phyloP scores from a whole-genome alignment of 2,329 filamentous ascomycete genomes.

The Ophiostoma fasciatum region DNA sequence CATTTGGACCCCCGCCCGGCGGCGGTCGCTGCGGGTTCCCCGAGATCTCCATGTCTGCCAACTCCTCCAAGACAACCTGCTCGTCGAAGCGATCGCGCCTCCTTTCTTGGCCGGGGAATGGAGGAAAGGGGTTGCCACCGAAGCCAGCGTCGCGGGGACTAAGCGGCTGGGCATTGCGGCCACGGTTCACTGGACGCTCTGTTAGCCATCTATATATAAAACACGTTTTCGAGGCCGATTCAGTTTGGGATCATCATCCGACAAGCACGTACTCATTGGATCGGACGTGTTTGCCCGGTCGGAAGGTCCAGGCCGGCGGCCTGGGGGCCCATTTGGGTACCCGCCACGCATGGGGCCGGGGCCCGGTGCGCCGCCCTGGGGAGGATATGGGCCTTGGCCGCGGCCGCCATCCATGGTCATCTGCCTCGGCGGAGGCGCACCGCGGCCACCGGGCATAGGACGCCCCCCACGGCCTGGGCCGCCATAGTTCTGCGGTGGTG shows the following conservation, averaged over 20 bases:
- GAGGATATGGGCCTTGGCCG: constrained; percentile 23
- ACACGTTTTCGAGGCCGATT: too few species aligned
- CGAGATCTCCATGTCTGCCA: constrained; percentile 26
- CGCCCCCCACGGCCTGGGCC: constrained; percentile 26
- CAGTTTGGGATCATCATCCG: constrained; percentile 4
- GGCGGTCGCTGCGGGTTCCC: constrained; percentile 14
- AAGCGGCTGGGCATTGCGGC: constrained; percentile 16
- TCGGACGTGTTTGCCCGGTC: constrained; percentile 25
- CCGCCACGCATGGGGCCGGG: constrained; percentile 21
- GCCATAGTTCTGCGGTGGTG: constrained; percentile 33
- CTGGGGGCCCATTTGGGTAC: constrained; percentile 19
- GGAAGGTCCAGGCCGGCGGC: constrained; percentile 21
- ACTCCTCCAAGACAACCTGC: constrained; percentile 24
- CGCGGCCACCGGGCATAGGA: constrained; percentile 28
- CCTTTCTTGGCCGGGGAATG: constrained; percentile 26
- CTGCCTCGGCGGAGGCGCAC: constrained; percentile 28
- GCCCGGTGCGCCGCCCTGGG: constrained; percentile 18
- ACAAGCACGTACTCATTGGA: constrained; percentile 25
- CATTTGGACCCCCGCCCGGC: constrained; percentile 5
- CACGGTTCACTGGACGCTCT: constrained; percentile 12
- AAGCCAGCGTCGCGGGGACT: constrained; percentile 20
- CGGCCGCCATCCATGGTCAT: constrained; percentile 21
- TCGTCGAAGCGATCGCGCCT: constrained; percentile 27
- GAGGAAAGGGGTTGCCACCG: constrained; percentile 26
- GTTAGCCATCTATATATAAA: neutral